These are phyloP conservation scores for Vairimorpha necatrix DNA, from an alignment of 371 early-diverging fungal species.

Conservation along the genomic window DNA sequence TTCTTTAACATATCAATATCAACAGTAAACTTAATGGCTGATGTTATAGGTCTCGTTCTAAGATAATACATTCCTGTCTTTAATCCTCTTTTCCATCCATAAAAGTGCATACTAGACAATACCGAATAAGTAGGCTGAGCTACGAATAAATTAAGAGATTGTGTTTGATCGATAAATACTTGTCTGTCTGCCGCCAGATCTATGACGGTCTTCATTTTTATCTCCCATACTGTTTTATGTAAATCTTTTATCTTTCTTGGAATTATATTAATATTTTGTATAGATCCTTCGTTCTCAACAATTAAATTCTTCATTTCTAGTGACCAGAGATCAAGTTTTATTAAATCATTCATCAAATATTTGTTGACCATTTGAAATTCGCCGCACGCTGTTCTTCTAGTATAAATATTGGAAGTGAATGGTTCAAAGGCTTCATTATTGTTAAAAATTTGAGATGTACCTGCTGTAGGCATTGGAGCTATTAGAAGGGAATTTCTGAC, in stretches of 20 bases:
- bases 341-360: constrained; percentile 84
- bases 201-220: constrained; percentile 74
- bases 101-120: constrained; percentile 95
- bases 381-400: constrained; percentile 90
- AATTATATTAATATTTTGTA: constrained; percentile 75
- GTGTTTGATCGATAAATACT: constrained; percentile 94
- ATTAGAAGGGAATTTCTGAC: constrained; percentile 90
- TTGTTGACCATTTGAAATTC: constrained; percentile 98
- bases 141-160: constrained; percentile 91
- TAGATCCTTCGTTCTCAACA: constrained; percentile 83
- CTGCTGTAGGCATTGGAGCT: constrained; percentile 98
- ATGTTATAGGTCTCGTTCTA: constrained; percentile 88
- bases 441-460: constrained; percentile 93
- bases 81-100: constrained; percentile 92
- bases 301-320: constrained; percentile 88
- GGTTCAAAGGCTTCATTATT: constrained; percentile 98
- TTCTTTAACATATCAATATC: constrained; percentile 54
- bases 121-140: constrained; percentile 80
- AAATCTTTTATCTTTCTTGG: constrained; percentile 81
- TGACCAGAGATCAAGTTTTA: constrained; percentile 83
- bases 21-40: constrained; percentile 86
- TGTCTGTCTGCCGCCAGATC: constrained; percentile 80
- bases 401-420: constrained; percentile 92
- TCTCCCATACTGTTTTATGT: constrained; percentile 97
- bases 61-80: constrained; percentile 99